Base-by-base conservation (phyloP, 2,329 filamentous ascomycete genomes). In the Dactylellina cionopaga region DNA sequence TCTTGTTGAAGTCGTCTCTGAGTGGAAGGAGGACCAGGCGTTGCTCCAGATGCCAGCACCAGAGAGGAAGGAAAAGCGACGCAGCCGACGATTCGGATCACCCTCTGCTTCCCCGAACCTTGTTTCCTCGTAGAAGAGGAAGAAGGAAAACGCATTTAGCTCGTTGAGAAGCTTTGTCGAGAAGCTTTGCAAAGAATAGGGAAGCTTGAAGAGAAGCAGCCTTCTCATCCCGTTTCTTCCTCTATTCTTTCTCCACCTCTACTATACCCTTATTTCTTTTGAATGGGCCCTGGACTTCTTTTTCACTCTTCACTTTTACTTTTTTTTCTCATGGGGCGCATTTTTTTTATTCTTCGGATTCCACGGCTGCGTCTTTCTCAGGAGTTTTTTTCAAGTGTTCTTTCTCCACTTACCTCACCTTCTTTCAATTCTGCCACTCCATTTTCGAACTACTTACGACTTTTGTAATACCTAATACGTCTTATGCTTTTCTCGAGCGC, bases 1-100 rank as follows among this genome's bases (percentile, higher is more conserved):
- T 5, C 85, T 95, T 31, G 88, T 91, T 79, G 94, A 98, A 82
- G 87, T 98, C 75, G 86, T 89, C 39, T 85, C 85, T 47, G 94
- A 97, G 77, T 89, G 87, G 85, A 83, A 82, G 78, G 80, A 82
- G 0, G 80, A 79, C 13, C 79, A 82, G 39, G 82, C 82, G 5
- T 78, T 84, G 29, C 77, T 77, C 2, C 74, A 78, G 15, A 82
- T 82, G 29, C 59, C 68, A 25, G 59, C 52, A n/a, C 81, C 76
- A 19, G 76, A 79, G 74, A 77, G 79, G 22, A 80, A 76, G 58
- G 76, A 80, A 22, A 60, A 63, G 46, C 54, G 69, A 56, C 60
- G 69, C 35, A 74, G 69, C 62, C 60, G 69, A 58, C 69, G 69
- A 19, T 54, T 62, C 43, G 55, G 60, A 27, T 62, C 60, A n/a